Percentiles rank a stretch among this genome's conserved stretches.
Evolutionary conservation across 495 filamentous ascomycete genomes (phyloP).

Genomic region (Penicillium paxilli): DNA sequence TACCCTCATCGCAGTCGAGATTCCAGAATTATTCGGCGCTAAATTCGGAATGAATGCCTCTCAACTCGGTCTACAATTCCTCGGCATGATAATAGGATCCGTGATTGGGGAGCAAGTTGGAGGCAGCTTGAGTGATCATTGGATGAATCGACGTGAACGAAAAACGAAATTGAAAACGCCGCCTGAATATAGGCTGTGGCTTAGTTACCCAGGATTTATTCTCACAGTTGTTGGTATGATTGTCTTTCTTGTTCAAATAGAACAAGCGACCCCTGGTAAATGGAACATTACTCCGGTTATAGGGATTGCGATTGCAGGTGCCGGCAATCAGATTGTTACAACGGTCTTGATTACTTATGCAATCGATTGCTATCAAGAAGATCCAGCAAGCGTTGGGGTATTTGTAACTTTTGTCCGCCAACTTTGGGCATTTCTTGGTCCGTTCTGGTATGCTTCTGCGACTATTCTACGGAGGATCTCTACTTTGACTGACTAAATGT

Average conservation of each 20-base stretch:
- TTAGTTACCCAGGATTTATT: neutral
- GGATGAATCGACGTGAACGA: neutral
- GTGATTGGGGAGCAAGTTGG: neutral
- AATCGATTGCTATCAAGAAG: neutral
- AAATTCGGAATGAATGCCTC: neutral
- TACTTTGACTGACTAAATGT: too few species aligned
- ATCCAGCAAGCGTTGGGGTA: neutral
- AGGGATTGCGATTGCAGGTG: neutral
- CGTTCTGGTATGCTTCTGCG: too few species aligned
- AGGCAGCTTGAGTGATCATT: neutral
- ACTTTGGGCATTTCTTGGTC: neutral
- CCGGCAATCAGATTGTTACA: neutral
- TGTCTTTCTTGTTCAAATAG: neutral
- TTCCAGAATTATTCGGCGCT: neutral
- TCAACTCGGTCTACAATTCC: neutral
- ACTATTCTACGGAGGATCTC: too few species aligned
- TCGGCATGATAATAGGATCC: neutral
- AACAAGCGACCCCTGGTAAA: neutral
- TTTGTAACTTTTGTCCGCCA: neutral
- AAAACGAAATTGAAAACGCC: neutral
- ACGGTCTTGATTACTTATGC: neutral
- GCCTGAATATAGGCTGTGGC: neutral
- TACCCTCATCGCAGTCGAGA: neutral
- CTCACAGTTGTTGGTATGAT: neutral
- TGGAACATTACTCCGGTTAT: neutral